Percentiles rank a stretch among this genome's conserved stretches.
phyloP scores from a whole-genome alignment of 352 stramenopile species.

The Phytophthora fragariae region DNA sequence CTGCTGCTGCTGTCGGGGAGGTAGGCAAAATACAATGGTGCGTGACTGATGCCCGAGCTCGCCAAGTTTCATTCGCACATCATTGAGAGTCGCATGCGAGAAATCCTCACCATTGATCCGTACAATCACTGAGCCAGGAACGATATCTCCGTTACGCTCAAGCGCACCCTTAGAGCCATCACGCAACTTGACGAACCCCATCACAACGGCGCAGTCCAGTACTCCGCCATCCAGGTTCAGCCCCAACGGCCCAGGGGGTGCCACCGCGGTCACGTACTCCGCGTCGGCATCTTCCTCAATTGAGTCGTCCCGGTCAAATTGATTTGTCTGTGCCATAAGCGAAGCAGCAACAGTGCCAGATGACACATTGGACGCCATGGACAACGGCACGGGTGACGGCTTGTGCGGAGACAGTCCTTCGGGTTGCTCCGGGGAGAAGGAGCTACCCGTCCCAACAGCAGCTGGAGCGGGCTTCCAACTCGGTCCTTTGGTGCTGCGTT shows the following conservation, averaged over 20 bases:
- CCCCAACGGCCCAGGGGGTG: slow-evolving; percentile 67
- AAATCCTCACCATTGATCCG: slow-evolving; percentile 77
- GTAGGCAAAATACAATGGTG: slow-evolving; percentile 61
- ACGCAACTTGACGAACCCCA: slow-evolving; percentile 66
- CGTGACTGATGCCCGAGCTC: slow-evolving; percentile 49
- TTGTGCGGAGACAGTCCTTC: slow-evolving; percentile 18
- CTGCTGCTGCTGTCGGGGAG: slow-evolving; percentile 17
- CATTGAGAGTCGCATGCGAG: slow-evolving; percentile 45
- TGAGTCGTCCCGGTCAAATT: slow-evolving; percentile 32
- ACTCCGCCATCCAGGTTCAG: slow-evolving; percentile 70
- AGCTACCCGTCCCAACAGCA: slow-evolving; percentile 1
- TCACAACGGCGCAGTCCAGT: slow-evolving; percentile 59
- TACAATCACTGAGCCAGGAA: slow-evolving; percentile 62
- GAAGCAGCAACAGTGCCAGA: slow-evolving; percentile 28
- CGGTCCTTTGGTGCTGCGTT: slow-evolving; percentile 4
- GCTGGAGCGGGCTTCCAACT: slow-evolving; percentile 10
- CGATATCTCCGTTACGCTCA: slow-evolving; percentile 64
- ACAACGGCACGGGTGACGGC: slow-evolving; percentile 14
- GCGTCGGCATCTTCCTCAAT: slow-evolving; percentile 28
- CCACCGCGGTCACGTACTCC: slow-evolving; percentile 44
- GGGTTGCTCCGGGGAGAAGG: slow-evolving; percentile 8
- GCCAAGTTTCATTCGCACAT: slow-evolving; percentile 50
- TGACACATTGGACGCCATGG: slow-evolving; percentile 34
- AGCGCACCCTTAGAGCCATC: slow-evolving; percentile 63
- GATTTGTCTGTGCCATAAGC: slow-evolving; percentile 33